Evolutionary conservation across 352 stramenopile species (phyloP).

Genomic region (Blastocystis sp.): DNA sequence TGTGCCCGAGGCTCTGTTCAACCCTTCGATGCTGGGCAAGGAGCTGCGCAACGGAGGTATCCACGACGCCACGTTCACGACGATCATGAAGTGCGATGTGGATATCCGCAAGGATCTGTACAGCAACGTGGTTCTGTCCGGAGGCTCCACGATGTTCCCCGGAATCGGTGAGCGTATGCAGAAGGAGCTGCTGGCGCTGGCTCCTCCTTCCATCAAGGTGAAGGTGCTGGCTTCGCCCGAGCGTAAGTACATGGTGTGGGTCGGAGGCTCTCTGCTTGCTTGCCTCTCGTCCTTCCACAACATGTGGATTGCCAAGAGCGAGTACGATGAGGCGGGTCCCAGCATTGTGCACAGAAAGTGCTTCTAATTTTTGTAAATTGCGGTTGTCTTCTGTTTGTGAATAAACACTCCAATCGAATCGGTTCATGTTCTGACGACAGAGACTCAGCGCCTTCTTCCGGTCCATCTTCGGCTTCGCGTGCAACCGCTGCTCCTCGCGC

Average conservation of each 20-base stretch:
- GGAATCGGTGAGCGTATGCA: slow-evolving; percentile 81
- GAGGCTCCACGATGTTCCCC: slow-evolving; percentile 85
- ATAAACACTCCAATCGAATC: slow-evolving; percentile 16
- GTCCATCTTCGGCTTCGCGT: slow-evolving; percentile 3
- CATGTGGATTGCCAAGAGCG: slow-evolving; percentile 91
- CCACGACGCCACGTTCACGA: slow-evolving; percentile 76
- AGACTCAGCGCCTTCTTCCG: background rate
- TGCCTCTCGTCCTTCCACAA: slow-evolving; percentile 90
- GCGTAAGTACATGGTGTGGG: slow-evolving; percentile 87
- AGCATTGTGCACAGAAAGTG: slow-evolving; percentile 90
- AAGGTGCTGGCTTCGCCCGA: slow-evolving; percentile 83
- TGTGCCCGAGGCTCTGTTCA: slow-evolving; percentile 85
- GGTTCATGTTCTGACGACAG: slow-evolving; percentile 12
- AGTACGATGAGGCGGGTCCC: slow-evolving; percentile 89
- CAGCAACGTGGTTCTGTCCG: slow-evolving; percentile 87
- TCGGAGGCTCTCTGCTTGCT: slow-evolving; percentile 87
- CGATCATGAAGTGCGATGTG: slow-evolving; percentile 81
- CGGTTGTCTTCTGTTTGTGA: background rate
- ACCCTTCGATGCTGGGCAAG: slow-evolving; percentile 81
- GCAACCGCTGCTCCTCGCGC: background rate
- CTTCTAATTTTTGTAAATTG: slow-evolving; percentile 79
- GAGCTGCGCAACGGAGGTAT: slow-evolving; percentile 70
- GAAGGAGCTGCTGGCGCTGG: slow-evolving; percentile 75
- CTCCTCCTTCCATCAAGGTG: slow-evolving; percentile 85
- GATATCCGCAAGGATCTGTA: slow-evolving; percentile 85